Percentiles rank a stretch among this genome's conserved stretches.
phyloP scores from a whole-genome alignment of 805 yeast genomes.

The Pichia gijzeniarum region DNA sequence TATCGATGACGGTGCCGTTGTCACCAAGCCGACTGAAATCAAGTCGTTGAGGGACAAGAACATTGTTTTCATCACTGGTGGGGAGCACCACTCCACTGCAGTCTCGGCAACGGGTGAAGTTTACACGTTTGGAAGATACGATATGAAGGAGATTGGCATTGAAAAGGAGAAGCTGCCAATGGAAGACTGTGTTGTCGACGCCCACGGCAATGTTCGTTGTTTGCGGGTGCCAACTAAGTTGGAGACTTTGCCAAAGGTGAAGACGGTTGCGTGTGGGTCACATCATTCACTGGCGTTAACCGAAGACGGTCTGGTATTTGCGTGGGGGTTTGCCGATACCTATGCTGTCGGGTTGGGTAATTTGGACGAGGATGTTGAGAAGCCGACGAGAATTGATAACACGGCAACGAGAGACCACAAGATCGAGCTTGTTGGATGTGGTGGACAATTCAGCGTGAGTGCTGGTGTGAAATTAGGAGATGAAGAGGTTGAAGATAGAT shows the following conservation, averaged over 20 bases:
- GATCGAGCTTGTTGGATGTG: slow-evolving; percentile 75
- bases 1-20: slow-evolving; percentile 79
- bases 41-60: slow-evolving; percentile 53
- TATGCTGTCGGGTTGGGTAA: slow-evolving; percentile 91
- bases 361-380: slow-evolving; percentile 78
- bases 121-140: slow-evolving; percentile 84
- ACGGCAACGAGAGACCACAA: slow-evolving; percentile 85
- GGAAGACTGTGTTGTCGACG: slow-evolving; percentile 64
- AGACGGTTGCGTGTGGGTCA: slow-evolving; percentile 71
- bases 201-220: slow-evolving; percentile 72
- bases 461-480: slow-evolving; percentile 66
- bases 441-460: slow-evolving; percentile 91
- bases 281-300: slow-evolving; percentile 90
- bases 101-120: slow-evolving; percentile 66
- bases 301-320: slow-evolving; percentile 73
- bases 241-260: slow-evolving; percentile 48
- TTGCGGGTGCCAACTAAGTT: slow-evolving; percentile 80
- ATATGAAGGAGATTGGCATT: slow-evolving; percentile 90
- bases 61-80: slow-evolving; percentile 69
- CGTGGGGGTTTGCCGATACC: slow-evolving; percentile 99
- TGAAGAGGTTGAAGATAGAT: slow-evolving; percentile 43
- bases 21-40: slow-evolving; percentile 70
- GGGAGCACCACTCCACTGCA: slow-evolving; percentile 90
- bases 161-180: slow-evolving; percentile 59
- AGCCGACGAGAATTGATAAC: slow-evolving; percentile 84